Evolutionary conservation across 345 rosid genomes (phyloP), one percentile per base, ranked within the genome.

Genomic region (Camelina neglecta): DNA sequence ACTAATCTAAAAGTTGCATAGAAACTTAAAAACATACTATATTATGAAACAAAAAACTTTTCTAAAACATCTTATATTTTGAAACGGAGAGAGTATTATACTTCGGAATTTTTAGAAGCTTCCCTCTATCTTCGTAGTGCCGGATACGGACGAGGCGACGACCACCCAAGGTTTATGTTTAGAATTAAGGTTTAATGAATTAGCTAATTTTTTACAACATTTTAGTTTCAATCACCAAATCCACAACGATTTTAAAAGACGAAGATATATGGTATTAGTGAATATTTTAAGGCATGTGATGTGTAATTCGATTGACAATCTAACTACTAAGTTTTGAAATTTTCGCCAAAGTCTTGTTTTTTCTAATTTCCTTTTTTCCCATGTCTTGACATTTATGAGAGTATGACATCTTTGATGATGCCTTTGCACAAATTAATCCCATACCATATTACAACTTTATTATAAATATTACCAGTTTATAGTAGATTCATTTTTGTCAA

Each of bases 61-160:
- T 21, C 23, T 21, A 21, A 21, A 21, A 21, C 23, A 21, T 21
- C 23, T 21, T 21, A 21, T 21, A 21, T 21, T 21, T 21, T 21
- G 23, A 21, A 21, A 21, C 23, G 23, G 23, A 21, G 23, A 1
- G 23, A 21, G 1, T 21, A 41, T 56, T 36, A 55, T 11, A 53
- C 18, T 21, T 21, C 6, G n/a, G 55, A 58, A 15, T 31, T 33
- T 62, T 55, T 73, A 65, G 71, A 74, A 65, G 39, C 31, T 65
- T 74, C 57, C 29, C 1, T 42, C 6, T 20, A 45, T 65, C 23
- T 29, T 23, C 1, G 23, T 21, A 21, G 23, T 45, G 65, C 50
- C 65, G 71, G 58, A 65, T 56, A 74, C 65, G 41, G 72, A 65
- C 50, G 65, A 56, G 71, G 48, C 65, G 26, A 64, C 65, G 26